Evolutionary conservation across 345 rosid species (phyloP).

Genomic region (Citrus maxima): DNA sequence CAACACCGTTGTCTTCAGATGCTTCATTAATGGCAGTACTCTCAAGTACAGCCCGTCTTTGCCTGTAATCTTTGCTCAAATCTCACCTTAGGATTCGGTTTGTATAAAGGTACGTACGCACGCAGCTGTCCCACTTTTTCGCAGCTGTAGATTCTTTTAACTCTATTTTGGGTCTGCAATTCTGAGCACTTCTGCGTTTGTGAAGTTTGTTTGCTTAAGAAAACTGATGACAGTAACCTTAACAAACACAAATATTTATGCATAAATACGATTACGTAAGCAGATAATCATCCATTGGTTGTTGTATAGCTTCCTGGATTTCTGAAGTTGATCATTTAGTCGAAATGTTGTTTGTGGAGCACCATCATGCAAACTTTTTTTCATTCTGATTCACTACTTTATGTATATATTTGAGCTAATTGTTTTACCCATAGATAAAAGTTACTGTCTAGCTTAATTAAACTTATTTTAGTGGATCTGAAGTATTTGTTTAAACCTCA

Average conservation of each 20-base stretch:
- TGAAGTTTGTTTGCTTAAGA: background rate
- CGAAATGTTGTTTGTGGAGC: background rate
- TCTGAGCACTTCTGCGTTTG: background rate
- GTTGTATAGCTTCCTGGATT: background rate
- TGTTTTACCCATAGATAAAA: background rate
- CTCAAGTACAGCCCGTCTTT: background rate
- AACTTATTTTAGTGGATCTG: background rate
- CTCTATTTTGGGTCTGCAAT: background rate
- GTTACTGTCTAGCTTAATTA: background rate
- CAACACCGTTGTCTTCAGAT: background rate
- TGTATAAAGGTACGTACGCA: constrained; percentile 2
- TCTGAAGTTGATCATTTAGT: background rate
- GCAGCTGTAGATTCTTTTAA: background rate
- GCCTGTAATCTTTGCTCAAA: background rate
- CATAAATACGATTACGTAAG: too few species aligned
- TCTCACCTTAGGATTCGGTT: background rate
- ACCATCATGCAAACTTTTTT: background rate
- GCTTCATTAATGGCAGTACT: background rate
- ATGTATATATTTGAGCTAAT: too few species aligned
- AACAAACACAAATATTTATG: background rate
- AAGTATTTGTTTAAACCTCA: background rate
- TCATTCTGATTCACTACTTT: background rate
- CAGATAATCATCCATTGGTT: background rate
- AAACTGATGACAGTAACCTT: background rate
- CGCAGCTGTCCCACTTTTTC: background rate